phyloP scores from a whole-genome alignment of 139 green algal species.

The Micractinium sp. region DNA sequence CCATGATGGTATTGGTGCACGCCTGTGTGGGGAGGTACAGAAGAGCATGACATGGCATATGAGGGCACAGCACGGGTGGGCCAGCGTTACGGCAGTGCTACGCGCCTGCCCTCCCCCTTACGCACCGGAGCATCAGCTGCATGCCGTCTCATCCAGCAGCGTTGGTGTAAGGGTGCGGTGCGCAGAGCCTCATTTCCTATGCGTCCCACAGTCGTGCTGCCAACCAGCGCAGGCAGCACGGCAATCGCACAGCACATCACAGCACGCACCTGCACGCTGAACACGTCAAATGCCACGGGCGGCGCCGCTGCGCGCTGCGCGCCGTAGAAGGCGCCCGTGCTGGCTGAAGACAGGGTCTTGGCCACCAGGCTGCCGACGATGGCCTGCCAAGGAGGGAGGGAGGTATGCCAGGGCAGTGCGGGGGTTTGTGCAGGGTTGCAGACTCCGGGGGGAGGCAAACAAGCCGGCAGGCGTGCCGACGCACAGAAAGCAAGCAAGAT shows the following conservation, averaged over 20 bases:
- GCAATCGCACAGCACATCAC: not conserved
- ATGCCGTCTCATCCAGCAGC: no score
- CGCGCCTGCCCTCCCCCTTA: no score
- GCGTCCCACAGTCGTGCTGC: not conserved
- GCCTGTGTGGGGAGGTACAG: constrained; percentile 63
- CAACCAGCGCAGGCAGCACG: not conserved
- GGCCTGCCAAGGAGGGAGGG: constrained; percentile 60
- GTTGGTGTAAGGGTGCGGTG: no score
- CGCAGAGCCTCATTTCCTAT: no score
- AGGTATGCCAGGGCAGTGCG: not conserved
- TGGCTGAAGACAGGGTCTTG: constrained; percentile 84
- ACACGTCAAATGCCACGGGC: constrained; percentile 91
- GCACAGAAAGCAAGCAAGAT: no score
- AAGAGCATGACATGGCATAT: not conserved
- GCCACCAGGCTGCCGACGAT: constrained; percentile 81
- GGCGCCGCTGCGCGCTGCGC: constrained; percentile 36
- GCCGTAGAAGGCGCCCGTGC: constrained; percentile 57
- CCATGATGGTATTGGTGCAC: constrained; percentile 86
- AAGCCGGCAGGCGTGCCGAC: no score
- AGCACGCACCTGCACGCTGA: constrained; percentile 83
- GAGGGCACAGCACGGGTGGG: not conserved
- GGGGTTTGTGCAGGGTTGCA: not conserved
- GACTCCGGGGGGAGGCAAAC: no score
- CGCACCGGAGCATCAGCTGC: not conserved
- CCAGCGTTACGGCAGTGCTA: no score